Evolutionary conservation across 2,329 filamentous ascomycete species (phyloP), one percentile per base, ranked within the genome.

Genomic region (Metarhizium album): DNA sequence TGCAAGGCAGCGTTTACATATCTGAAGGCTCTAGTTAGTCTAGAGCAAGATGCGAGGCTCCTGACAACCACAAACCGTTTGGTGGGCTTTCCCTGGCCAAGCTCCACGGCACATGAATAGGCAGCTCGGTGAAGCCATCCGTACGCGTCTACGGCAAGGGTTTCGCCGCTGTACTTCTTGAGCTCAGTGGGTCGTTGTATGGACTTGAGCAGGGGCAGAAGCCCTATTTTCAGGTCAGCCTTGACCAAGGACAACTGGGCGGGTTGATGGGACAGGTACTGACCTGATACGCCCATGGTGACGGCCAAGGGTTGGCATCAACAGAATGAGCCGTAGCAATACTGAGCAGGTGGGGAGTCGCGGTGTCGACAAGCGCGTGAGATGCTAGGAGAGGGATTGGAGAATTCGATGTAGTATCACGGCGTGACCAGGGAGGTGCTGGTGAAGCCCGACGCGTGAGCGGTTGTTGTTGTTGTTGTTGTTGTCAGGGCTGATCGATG

Each of bases 61-160:
- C 18, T 14, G 27, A 13, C 14, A 69, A 33, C 27, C 9, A 40
- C 79, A 64, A 74, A 94, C 87, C 88, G 94, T 49, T 80, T 84
- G 0, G 90, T 97, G 14, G 89, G 90, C 65, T 88, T 93, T 60
- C 82, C 89, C 60, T 91, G 79, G 35, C 90, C 93, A 55, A 98
- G 78, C 61, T 97, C 93, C 61, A 93, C 82, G 55, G 91, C 89
- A 72, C 91, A 97, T 47, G 87, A 80, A 57, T 94, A 84, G 45
- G 90, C 90, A 49, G 90, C 94, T 58, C 93, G 85, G 68, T 98
- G 93, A 50, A 98, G 82, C 93, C 94, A 98, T 65, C 91, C 93
- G 75, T 98, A 98, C 52, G 87, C 91, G 67, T 98, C 93, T 35
- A 98, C 84, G n/a, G 87, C 94, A 45, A 98, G 78, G 1, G 86